Evolutionary conservation across 352 stramenopile genomes (phyloP).

Genomic region (Phytopythium kandeliae): DNA sequence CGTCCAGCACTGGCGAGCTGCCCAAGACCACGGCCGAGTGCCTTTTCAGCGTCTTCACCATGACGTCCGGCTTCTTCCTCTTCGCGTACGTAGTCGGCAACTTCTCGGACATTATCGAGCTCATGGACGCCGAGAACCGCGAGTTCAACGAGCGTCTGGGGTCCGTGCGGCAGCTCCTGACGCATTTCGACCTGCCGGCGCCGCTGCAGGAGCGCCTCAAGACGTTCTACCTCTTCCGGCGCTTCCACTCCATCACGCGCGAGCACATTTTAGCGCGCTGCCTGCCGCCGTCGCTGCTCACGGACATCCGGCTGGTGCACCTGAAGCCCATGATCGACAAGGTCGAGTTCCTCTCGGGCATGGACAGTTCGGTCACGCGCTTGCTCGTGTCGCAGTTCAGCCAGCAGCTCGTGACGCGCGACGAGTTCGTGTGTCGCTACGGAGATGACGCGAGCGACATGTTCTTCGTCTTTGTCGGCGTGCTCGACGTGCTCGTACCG

Average conservation of each 20-base stretch:
- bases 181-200: constrained; percentile 32
- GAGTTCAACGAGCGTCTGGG: constrained; percentile 45
- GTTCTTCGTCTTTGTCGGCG: constrained; percentile 52
- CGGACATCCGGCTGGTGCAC: constrained; percentile 43
- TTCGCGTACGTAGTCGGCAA: constrained; percentile 44
- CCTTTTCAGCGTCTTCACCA: constrained; percentile 29
- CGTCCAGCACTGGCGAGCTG: constrained; percentile 25
- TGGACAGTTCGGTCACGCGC: constrained; percentile 40
- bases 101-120: constrained; percentile 33
- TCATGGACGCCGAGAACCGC: constrained; percentile 39
- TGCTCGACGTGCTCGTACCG: constrained; percentile 30
- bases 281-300: constrained; percentile 43
- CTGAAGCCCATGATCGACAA: constrained; percentile 48
- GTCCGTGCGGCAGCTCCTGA: constrained; percentile 29
- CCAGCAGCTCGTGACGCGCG: constrained; percentile 31
- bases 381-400: constrained; percentile 48
- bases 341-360: constrained; percentile 40
- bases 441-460: constrained; percentile 51
- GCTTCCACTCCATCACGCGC: constrained; percentile 51
- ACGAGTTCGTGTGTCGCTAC: constrained; percentile 36
- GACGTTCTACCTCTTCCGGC: constrained; percentile 45
- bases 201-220: constrained; percentile 32
- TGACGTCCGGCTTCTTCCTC: constrained; percentile 30
- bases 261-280: constrained; percentile 37
- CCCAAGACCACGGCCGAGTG: constrained; percentile 24